Conservation (phyloP, 2,329 filamentous ascomycete genomes). For the Chaetothyriales sp. region DNA sequence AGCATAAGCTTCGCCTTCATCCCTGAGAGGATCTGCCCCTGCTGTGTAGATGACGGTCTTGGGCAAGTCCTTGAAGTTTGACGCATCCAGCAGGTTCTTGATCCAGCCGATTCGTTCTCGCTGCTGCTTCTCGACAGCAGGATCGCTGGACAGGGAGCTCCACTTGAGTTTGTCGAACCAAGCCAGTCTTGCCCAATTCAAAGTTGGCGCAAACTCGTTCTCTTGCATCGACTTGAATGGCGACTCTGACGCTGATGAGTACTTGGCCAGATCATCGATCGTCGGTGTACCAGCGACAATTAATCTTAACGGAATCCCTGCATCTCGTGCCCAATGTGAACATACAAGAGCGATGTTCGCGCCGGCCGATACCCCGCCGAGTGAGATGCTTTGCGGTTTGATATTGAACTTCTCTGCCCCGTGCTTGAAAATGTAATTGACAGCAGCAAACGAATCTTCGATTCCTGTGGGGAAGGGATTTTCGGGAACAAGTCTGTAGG, state of each 20-base stretch:
- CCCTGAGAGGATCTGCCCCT: constrained; percentile 33
- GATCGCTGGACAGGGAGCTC: constrained; percentile 18
- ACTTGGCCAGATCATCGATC: constrained; percentile 29
- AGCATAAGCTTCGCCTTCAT: constrained; percentile 38
- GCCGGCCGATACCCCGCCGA: constrained; percentile 34
- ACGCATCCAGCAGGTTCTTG: constrained; percentile 25
- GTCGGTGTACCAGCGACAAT: constrained; percentile 30
- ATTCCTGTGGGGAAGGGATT: constrained; percentile 35
- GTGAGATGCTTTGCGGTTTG: constrained; percentile 26
- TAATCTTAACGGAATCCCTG: constrained; percentile 25
- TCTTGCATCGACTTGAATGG: constrained; percentile 30
- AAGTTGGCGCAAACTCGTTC: constrained; percentile 31
- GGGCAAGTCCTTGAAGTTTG: constrained; percentile 23
- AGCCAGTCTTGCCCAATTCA: constrained; percentile 32
- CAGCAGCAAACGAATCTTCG: constrained; percentile 36
- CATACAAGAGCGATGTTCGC: constrained; percentile 20
- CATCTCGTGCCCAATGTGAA: constrained; percentile 30
- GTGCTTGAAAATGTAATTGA: constrained; percentile 34
- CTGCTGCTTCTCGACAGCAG: constrained; percentile 11
- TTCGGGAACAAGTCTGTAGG: constrained; percentile 41
- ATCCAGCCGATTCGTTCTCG: constrained; percentile 16
- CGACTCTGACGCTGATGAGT: constrained; percentile 24
- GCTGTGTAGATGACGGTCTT: constrained; percentile 33
- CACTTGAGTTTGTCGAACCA: constrained; percentile 29
- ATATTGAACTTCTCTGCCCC: constrained; percentile 29